phyloP scores from a whole-genome alignment of 73 alveolate species.

The Paramecium tetraurelia region DNA sequence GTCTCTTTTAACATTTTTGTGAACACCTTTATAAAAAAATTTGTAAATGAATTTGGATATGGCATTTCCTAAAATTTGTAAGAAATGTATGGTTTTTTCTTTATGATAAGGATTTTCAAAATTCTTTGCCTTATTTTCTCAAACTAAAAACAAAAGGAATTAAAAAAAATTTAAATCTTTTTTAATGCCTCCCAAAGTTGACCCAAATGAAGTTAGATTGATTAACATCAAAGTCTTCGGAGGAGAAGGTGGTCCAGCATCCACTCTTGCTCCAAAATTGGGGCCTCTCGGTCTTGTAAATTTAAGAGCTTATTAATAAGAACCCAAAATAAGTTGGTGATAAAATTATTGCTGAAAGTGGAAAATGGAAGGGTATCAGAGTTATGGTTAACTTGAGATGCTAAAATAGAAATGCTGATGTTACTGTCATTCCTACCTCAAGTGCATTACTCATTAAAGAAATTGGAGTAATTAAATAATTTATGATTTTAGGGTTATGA shows the following conservation, averaged over 20 bases:
- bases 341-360: constrained; percentile 66
- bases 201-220: constrained; percentile 66
- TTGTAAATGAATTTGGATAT: too few relatives aligned
- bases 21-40: too few relatives aligned
- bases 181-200: constrained; percentile 66
- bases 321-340: constrained; percentile 74
- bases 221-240: constrained; percentile 65
- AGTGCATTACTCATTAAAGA: constrained; percentile 72
- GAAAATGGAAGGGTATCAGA: constrained; percentile 68
- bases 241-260: constrained; percentile 68
- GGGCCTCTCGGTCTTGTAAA: constrained; percentile 70
- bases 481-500: constrained; percentile 51
- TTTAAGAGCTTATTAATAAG: not conserved
- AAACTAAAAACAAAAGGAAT: not conserved
- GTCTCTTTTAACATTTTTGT: too few relatives aligned
- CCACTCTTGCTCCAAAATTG: constrained; percentile 70
- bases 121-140: not conserved
- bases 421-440: constrained; percentile 68
- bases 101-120: not conserved
- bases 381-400: constrained; percentile 68
- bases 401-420: constrained; percentile 68
- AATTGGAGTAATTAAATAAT: constrained; percentile 49
- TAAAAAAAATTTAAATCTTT: constrained; percentile 56
- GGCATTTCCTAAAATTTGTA: too few relatives aligned
- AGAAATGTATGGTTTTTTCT: too few relatives aligned